These are phyloP conservation scores for Wickerhamiella hasegawae DNA, from an alignment of 805 yeast species.

Conservation along the genomic window DNA sequence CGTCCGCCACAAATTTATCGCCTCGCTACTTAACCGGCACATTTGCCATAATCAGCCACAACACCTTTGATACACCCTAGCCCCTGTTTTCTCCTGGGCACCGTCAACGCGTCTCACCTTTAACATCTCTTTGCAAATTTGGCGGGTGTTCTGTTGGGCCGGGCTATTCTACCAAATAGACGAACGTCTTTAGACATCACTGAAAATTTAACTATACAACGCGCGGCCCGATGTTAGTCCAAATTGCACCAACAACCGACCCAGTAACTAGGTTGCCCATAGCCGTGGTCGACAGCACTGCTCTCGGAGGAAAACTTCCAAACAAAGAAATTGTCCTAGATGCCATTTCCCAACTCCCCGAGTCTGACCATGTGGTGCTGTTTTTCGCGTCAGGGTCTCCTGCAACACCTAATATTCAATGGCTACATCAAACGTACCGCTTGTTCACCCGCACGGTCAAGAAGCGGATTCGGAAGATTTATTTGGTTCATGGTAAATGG, in stretches of 20 bases:
- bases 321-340: slow-evolving; percentile 39
- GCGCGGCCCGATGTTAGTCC: too few relatives aligned
- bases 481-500: slow-evolving; percentile 85
- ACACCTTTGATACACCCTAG: too few relatives aligned
- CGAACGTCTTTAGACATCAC: too few relatives aligned
- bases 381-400: slow-evolving; percentile 75
- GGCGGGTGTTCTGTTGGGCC: too few relatives aligned
- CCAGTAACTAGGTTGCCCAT: slow-evolving; percentile 55
- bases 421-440: slow-evolving; percentile 47
- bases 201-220: too few relatives aligned
- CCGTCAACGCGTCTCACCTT: too few relatives aligned
- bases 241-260: slow-evolving; percentile 25
- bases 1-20: too few relatives aligned
- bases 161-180: too few relatives aligned
- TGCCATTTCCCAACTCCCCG: slow-evolving; percentile 42
- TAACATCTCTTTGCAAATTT: too few relatives aligned
- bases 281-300: slow-evolving; percentile 70
- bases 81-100: too few relatives aligned
- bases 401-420: slow-evolving; percentile 40
- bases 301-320: slow-evolving; percentile 34
- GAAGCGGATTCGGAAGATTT: slow-evolving; percentile 41
- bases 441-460: slow-evolving; percentile 41
- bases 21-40: too few relatives aligned
- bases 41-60: too few relatives aligned
- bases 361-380: slow-evolving; percentile 45